Evolutionary conservation across 768 basidiomycete species (phyloP).

Genomic region (Coprinellus aureogranulatus): DNA sequence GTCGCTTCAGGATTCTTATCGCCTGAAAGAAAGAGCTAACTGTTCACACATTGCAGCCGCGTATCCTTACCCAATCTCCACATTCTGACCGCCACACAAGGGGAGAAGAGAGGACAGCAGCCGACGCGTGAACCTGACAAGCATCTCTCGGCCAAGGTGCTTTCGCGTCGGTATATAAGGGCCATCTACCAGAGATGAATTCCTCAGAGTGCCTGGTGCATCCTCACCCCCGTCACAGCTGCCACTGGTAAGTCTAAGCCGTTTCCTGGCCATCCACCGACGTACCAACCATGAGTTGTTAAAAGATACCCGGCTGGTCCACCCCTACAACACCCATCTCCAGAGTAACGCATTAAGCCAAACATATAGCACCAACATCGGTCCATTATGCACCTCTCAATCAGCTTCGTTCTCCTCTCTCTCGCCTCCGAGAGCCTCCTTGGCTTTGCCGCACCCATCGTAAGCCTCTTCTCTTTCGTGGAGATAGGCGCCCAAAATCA

Average conservation of each 20-base stretch:
- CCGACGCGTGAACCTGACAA: not conserved
- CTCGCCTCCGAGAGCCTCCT: not conserved
- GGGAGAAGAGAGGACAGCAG: not conserved
- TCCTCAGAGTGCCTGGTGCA: constrained; percentile 6
- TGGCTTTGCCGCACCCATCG: not conserved
- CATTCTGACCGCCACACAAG: not conserved
- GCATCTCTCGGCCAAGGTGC: too few species aligned
- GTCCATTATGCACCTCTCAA: not conserved
- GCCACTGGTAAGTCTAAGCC: not conserved
- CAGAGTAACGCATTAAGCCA: too few species aligned
- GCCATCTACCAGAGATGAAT: not conserved
- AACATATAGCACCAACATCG: not conserved
- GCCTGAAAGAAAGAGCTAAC: too few species aligned
- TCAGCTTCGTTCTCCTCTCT: not conserved
- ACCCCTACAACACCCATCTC: too few species aligned
- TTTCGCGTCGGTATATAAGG: not conserved
- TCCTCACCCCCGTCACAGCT: not conserved
- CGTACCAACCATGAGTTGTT: not conserved
- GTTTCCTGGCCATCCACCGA: not conserved
- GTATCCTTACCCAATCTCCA: too few species aligned
- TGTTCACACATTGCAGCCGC: too few species aligned
- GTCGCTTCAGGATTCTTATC: too few species aligned
- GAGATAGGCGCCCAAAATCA: not conserved
- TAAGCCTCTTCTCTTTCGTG: not conserved
- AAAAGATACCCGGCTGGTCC: constrained; percentile 5